Conservation (phyloP, 192 early-diverging fungal species). For the Entrophospora sp. region DNA sequence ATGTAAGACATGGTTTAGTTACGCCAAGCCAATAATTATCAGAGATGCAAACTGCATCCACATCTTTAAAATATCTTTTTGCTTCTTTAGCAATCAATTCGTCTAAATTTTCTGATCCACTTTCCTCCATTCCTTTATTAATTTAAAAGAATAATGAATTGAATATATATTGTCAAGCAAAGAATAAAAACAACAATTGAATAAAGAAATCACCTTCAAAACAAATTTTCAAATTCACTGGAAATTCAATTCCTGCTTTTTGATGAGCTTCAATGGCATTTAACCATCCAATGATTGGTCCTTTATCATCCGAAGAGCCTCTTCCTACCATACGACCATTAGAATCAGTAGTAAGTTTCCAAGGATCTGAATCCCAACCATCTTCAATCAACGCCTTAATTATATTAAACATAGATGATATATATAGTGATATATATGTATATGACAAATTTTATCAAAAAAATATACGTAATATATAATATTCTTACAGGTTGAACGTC, state of each 20-base stretch:
- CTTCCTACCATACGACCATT: slow-evolving; percentile 81
- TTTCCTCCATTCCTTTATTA: slow-evolving; percentile 46
- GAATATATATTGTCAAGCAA: too few species aligned
- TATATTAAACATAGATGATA: too few species aligned
- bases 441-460: too few species aligned
- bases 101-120: slow-evolving; percentile 88
- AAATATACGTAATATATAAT: too few species aligned
- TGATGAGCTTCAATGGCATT: slow-evolving; percentile 92
- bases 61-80: too few species aligned
- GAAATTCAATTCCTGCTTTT: slow-evolving; percentile 78
- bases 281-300: slow-evolving; percentile 93
- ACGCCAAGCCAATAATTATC: slow-evolving; percentile 99
- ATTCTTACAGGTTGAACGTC: slow-evolving; percentile 94
- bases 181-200: too few species aligned
- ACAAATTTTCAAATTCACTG: slow-evolving; percentile 93
- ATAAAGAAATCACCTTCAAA: too few species aligned
- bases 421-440: too few species aligned
- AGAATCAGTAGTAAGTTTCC: slow-evolving; percentile 74
- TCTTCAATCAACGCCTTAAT: slow-evolving; percentile 56
- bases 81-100: slow-evolving; percentile 80
- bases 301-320: slow-evolving; percentile 95
- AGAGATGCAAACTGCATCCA: slow-evolving; percentile 92
- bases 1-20: slow-evolving; percentile 93
- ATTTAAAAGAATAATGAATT: too few species aligned
- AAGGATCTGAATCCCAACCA: slow-evolving; percentile 91